Conservation (phyloP, 352 stramenopile genomes). For the Phytophthora multivora region DNA sequence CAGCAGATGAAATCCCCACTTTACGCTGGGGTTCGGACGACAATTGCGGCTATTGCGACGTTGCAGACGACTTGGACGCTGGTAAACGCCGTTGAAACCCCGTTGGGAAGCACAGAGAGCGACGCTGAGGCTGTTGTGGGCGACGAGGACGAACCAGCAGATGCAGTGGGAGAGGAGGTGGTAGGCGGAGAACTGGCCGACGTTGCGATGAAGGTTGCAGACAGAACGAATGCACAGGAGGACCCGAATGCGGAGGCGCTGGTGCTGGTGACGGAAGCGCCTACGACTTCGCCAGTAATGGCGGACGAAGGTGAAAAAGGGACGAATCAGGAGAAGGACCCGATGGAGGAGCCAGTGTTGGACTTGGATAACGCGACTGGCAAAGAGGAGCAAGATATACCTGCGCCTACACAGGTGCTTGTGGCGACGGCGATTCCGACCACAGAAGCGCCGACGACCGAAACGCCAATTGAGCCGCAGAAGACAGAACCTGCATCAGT, state of each 20-base stretch:
- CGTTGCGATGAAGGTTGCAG: not conserved
- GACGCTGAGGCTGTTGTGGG: constrained; percentile 2
- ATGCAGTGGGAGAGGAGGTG: constrained; percentile 15
- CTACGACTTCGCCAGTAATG: not conserved
- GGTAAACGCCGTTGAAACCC: not conserved
- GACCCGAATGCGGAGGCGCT: constrained; percentile 6
- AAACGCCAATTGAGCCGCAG: constrained; percentile 3
- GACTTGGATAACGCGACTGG: constrained; percentile 7
- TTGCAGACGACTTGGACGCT: constrained; percentile 11
- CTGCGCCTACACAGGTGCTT: not conserved
- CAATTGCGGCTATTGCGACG: not conserved
- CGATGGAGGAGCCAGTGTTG: constrained; percentile 4
- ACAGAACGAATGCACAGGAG: not conserved
- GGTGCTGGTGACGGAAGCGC: constrained; percentile 5
- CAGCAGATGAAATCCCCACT: constrained; percentile 6
- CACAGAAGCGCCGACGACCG: constrained; percentile 1
- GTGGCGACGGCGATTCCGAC: not conserved
- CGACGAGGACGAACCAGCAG: constrained; percentile 8
- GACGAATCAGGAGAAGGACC: too few species aligned
- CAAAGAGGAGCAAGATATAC: constrained; percentile 6
- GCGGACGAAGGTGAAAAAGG: not conserved
- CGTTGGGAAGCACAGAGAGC: constrained; percentile 1
- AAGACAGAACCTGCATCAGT: constrained; percentile 10
- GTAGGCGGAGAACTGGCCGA: constrained; percentile 1
- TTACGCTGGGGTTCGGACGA: not conserved